A percentile compares a stretch with the other conserved stretches of the same genome.
phyloP scores from a whole-genome alignment of 78 protist species.

The Creolimax fragrantissima region DNA sequence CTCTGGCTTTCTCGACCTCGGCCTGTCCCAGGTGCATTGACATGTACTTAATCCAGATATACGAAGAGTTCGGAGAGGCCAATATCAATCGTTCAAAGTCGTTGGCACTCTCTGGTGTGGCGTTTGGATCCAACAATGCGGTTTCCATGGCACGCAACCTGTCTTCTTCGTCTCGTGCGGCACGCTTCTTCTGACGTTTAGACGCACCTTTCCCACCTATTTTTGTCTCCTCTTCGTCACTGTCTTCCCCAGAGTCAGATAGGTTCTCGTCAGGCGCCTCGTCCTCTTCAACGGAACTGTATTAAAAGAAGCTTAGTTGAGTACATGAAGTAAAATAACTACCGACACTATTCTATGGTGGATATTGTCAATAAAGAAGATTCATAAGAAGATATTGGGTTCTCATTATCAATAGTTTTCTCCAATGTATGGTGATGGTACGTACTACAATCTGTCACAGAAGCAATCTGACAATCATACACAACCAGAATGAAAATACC shows the following conservation, averaged over 20 bases:
- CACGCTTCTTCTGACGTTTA: not conserved
- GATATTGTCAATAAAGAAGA: not conserved
- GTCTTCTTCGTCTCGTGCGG: conserved; percentile 17
- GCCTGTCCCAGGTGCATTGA: conserved; percentile 46
- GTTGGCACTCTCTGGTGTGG: conserved; percentile 53
- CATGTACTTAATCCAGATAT: conserved; percentile 87
- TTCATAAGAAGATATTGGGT: not conserved
- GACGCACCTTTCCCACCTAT: not conserved
- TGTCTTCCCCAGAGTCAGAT: not conserved
- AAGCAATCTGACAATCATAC: too few species aligned
- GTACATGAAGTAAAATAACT: not conserved
- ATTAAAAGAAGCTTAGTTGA: not conserved
- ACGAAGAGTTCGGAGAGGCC: conserved; percentile 68
- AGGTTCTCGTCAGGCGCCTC: not conserved
- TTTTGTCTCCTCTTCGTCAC: not conserved
- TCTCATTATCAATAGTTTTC: not conserved
- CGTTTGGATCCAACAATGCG: not conserved
- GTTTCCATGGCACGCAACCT: not conserved
- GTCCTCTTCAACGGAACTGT: not conserved
- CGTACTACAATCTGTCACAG: too few species aligned
- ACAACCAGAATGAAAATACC: too few species aligned
- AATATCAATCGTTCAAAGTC: conserved; percentile 86
- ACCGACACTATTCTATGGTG: too few species aligned
- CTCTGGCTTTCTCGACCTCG: conserved; percentile 79
- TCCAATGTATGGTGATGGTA: not conserved